These are phyloP conservation scores for Phylloporus sp. DNA, from an alignment of 768 basidiomycete genomes.

Conservation along the genomic window DNA sequence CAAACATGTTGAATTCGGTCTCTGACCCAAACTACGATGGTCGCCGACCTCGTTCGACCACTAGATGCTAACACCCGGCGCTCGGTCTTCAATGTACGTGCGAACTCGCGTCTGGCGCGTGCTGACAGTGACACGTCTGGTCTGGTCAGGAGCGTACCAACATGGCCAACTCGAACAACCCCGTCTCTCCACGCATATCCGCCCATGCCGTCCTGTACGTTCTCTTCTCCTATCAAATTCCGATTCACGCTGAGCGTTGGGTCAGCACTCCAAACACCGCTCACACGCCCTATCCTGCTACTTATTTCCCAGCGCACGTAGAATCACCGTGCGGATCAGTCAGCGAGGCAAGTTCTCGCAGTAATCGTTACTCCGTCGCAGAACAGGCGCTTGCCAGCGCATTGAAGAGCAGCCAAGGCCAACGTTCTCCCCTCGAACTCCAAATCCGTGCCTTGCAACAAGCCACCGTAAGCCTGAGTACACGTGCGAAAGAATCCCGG, in stretches of 20 bases:
- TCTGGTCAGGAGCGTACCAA: slow-evolving; percentile 22
- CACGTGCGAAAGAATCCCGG: slow-evolving; percentile 43
- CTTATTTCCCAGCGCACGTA: neutral
- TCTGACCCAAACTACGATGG: too few relatives aligned
- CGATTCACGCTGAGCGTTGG: slow-evolving; percentile 15
- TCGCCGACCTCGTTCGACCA: too few relatives aligned
- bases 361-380: slow-evolving; percentile 41
- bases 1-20: too few relatives aligned
- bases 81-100: slow-evolving; percentile 10
- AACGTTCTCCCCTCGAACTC: slow-evolving; percentile 38
- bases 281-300: slow-evolving; percentile 14
- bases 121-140: too few relatives aligned
- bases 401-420: slow-evolving; percentile 31
- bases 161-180: slow-evolving; percentile 2
- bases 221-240: slow-evolving; percentile 3
- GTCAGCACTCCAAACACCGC: slow-evolving; percentile 21
- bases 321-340: slow-evolving; percentile 27
- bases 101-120: slow-evolving; percentile 1
- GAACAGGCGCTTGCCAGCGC: slow-evolving; percentile 39
- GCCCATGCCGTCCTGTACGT: slow-evolving; percentile 17
- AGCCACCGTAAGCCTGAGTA: slow-evolving; percentile 39
- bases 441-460: slow-evolving; percentile 44
- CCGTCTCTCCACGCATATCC: slow-evolving; percentile 2
- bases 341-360: slow-evolving; percentile 26
- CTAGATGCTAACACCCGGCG: too few relatives aligned